Conservation (phyloP, 306 rosid species). For the Fragaria ananassa region DNA sequence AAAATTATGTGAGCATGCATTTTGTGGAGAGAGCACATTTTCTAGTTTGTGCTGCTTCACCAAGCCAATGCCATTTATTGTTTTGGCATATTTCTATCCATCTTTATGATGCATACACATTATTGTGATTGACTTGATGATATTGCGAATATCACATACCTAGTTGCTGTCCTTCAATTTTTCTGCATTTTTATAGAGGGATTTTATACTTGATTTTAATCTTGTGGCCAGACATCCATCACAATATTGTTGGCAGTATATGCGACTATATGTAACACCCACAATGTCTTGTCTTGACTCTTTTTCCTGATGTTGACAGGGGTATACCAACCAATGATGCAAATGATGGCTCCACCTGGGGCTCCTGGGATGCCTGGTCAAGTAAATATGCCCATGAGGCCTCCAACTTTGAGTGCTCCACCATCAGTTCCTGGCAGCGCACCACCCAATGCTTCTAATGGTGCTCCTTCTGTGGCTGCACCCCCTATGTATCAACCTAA, state of each 20-base stretch:
- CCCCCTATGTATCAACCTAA: constrained; percentile 39
- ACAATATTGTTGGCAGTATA: neutral
- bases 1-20: neutral
- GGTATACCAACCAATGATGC: constrained; percentile 28
- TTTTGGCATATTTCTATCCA: neutral
- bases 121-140: neutral
- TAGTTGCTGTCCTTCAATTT: neutral
- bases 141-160: neutral
- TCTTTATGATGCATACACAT: neutral
- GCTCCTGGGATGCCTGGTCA: constrained; percentile 39
- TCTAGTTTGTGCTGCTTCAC: neutral
- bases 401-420: constrained; percentile 31
- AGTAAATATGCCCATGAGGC: constrained; percentile 39
- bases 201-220: neutral
- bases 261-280: neutral
- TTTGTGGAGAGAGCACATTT: neutral
- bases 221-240: neutral
- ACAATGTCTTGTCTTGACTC: neutral
- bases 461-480: constrained; percentile 29
- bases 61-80: constrained; percentile 1
- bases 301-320: constrained; percentile 26
- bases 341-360: constrained; percentile 57
- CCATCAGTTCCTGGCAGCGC: constrained; percentile 38
- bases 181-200: neutral
- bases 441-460: constrained; percentile 32